Base-by-base conservation (phyloP, 768 basidiomycete species). In the Neoboletus subvelutipes region DNA sequence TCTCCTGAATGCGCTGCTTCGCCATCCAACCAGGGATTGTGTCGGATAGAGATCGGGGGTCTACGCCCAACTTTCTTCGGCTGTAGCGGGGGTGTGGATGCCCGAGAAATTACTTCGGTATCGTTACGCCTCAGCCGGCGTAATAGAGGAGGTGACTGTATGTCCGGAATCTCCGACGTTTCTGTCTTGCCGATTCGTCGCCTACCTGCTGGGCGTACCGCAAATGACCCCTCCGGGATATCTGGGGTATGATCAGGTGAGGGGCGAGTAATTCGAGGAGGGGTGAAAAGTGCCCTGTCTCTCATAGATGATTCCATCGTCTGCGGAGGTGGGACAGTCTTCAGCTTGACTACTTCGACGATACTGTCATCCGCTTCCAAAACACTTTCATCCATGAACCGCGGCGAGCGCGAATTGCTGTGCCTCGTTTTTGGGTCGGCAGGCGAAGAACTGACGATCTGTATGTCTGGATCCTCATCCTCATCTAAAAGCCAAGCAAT, bases 1-100 rank as follows among this genome's bases (percentile, higher is more conserved):
- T 90, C 90, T 20, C 90, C 92, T 10, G 92, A 94, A 64, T 92
- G 92, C 18, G 71, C 71, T 4, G 92, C 92, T 66, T 86, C 87
- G 34, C 82, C 76, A 62, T 90, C 90, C 50, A 90, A 77, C 66
- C 85, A 76, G 1, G 73, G 77, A 60, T 78, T 75, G 46, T 69
- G 52, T 45, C 68, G 71, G 64, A 68, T 80, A 69, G 72, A 73
- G 15, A 73, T 71, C 10, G 59, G 61, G 3, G 47, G 66, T 52
- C 64, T 72, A 29, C 54, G 60, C 47, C 59, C 46, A 39, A 46
- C 46, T 42, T 62, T 67, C 62, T 65, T 72, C 1, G 59, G 58
- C 18, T 50, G 68, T n/a, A 58, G 47, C 2, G 65, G 56, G 22
- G 72, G 61, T 15, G 69, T 64, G 36, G 65, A 52, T 40, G 20